phyloP scores from a whole-genome alignment of 352 stramenopile species.

The Globisporangium nodosum region DNA sequence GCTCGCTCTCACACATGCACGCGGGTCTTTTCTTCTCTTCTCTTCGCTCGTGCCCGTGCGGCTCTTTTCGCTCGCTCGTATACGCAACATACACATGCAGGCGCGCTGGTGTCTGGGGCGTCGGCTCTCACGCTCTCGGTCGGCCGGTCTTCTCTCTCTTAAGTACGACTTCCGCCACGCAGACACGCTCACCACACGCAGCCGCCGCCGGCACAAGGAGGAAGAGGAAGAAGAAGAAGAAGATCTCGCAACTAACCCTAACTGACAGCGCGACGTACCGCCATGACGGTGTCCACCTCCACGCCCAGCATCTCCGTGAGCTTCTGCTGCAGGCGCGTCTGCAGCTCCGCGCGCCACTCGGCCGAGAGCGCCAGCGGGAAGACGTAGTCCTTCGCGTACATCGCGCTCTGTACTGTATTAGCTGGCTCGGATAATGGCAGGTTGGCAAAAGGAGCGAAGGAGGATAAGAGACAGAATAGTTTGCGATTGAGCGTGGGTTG shows the following conservation, averaged over 20 bases:
- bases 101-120: background rate
- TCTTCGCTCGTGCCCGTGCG: slow-evolving; percentile 2
- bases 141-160: background rate
- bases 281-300: slow-evolving; percentile 82
- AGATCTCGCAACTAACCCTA: background rate
- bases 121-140: background rate
- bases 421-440: background rate
- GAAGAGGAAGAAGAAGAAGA: background rate
- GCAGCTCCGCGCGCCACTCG: slow-evolving; percentile 55
- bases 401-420: background rate
- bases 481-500: too few species aligned
- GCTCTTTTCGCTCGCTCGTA: slow-evolving; percentile 4
- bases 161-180: too few species aligned
- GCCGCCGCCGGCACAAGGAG: background rate
- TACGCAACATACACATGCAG: slow-evolving; percentile 5
- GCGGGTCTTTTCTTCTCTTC: slow-evolving; percentile 2
- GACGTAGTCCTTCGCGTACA: slow-evolving; percentile 43
- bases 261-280: slow-evolving; percentile 35
- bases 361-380: slow-evolving; percentile 53
- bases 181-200: background rate
- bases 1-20: slow-evolving; percentile 8
- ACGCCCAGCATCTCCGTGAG: slow-evolving; percentile 77
- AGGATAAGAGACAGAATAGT: too few species aligned
- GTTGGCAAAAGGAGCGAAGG: too few species aligned
- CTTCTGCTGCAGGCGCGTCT: slow-evolving; percentile 37